Conservation (phyloP, 371 early-diverging fungal species). For the Mucor mucedo region DNA sequence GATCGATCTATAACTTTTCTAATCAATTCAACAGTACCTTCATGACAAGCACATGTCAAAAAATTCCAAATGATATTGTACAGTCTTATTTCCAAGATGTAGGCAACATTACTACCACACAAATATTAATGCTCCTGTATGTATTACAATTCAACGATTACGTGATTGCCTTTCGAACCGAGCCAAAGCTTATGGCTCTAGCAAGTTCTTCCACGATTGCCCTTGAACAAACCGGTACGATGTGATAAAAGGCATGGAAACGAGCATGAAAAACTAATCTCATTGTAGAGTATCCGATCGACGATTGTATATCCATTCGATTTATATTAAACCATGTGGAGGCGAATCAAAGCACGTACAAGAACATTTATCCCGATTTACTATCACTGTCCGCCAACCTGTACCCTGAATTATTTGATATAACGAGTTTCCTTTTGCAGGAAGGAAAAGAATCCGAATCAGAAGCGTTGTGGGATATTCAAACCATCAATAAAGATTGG, state of each 20-base stretch:
- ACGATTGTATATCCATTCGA: constrained; percentile 47
- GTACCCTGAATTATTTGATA: constrained; percentile 59
- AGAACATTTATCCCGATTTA: constrained; percentile 50
- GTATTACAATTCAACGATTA: constrained; percentile 47
- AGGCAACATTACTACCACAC: constrained; percentile 34
- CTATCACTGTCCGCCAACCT: constrained; percentile 46
- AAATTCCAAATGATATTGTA: constrained; percentile 39
- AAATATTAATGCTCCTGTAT: constrained; percentile 48
- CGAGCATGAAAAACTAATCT: too few species aligned
- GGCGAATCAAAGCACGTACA: constrained; percentile 35
- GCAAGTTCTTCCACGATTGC: constrained; percentile 13
- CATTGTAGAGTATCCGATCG: constrained; percentile 39
- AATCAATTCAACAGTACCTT: constrained; percentile 23
- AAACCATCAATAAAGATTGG: constrained; percentile 6
- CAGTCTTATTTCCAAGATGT: constrained; percentile 29
- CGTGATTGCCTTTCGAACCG: constrained; percentile 41
- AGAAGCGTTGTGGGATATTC: constrained; percentile 20
- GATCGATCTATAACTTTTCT: neutral
- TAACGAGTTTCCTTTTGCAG: constrained; percentile 42
- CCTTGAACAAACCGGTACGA: constrained; percentile 31
- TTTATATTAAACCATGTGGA: constrained; percentile 48
- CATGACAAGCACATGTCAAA: constrained; percentile 31
- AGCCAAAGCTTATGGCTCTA: constrained; percentile 31
- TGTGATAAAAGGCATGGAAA: too few species aligned
- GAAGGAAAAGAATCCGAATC: constrained; percentile 42